phyloP scores from a whole-genome alignment of 2,329 filamentous ascomycete genomes.

The Paracorniculantispora psalliotae region DNA sequence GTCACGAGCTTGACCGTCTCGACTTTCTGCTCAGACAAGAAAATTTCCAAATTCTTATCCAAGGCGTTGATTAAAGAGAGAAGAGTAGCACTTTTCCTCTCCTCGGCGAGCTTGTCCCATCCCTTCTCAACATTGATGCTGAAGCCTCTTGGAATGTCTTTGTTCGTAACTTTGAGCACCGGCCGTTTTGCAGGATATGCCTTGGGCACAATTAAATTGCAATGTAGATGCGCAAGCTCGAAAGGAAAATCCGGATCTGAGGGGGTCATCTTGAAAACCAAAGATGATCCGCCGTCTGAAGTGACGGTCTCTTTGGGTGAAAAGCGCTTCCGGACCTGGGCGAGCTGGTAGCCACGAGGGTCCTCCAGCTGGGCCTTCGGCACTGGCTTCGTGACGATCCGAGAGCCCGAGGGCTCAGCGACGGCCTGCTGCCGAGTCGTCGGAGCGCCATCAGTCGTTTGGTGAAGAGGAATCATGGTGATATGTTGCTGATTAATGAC shows the following conservation, averaged over 20 bases:
- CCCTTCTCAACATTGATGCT: conserved; percentile 72
- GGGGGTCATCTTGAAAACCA: conserved; percentile 62
- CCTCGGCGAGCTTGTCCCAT: conserved; percentile 60
- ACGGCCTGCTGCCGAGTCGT: conserved; percentile 42
- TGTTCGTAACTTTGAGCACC: conserved; percentile 59
- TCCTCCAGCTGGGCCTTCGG: conserved; percentile 60
- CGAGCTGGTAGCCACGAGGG: conserved; percentile 68
- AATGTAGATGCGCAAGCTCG: conserved; percentile 64
- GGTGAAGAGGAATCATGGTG: conserved; percentile 36
- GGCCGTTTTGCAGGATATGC: conserved; percentile 57
- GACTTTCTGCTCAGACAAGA: conserved; percentile 64
- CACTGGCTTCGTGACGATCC: conserved; percentile 60
- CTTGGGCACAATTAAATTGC: conserved; percentile 59
- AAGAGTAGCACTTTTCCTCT: conserved; percentile 52
- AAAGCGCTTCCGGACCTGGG: conserved; percentile 66
- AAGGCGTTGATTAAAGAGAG: conserved; percentile 63
- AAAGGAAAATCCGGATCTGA: conserved; percentile 84
- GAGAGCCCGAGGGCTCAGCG: conserved; percentile 37
- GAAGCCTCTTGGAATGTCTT: conserved; percentile 65
- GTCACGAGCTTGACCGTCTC: conserved; percentile 67
- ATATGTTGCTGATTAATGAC: conserved; percentile 9
- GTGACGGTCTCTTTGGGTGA: conserved; percentile 40
- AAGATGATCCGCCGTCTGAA: conserved; percentile 45
- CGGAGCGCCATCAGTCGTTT: conserved; percentile 24
- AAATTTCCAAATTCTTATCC: conserved; percentile 65